Conservation (phyloP, 1,284 basidiomycete genomes). For the Flammula alnicola region DNA sequence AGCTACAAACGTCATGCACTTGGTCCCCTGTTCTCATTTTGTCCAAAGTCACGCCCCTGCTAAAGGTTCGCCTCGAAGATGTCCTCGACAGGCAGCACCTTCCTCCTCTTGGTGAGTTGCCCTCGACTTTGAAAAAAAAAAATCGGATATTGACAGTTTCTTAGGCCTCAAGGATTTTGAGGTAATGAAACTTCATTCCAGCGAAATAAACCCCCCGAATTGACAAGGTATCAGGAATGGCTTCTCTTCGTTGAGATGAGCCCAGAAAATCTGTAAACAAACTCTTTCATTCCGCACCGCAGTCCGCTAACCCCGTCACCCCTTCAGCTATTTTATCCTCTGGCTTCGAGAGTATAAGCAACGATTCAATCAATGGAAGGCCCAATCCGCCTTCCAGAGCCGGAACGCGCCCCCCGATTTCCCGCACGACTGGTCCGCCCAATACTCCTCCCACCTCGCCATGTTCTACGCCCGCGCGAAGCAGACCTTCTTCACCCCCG, state of each 20-base stretch:
- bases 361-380: slow-evolving; percentile 64
- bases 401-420: slow-evolving; percentile 35
- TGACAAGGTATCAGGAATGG: slow-evolving; percentile 56
- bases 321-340: slow-evolving; percentile 67
- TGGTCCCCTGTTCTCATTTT: not conserved
- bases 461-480: slow-evolving; percentile 78
- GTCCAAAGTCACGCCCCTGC: slow-evolving; percentile 56
- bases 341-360: slow-evolving; percentile 71
- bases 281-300: slow-evolving; percentile 1
- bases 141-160: not conserved
- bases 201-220: not conserved
- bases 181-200: slow-evolving; percentile 28
- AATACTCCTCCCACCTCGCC: slow-evolving; percentile 58
- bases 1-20: slow-evolving; percentile 6
- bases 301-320: slow-evolving; percentile 10
- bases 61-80: slow-evolving; percentile 68
- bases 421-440: slow-evolving; percentile 40
- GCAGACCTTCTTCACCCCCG: slow-evolving; percentile 75
- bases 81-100: slow-evolving; percentile 72
- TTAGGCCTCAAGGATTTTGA: slow-evolving; percentile 76
- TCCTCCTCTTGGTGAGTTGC: slow-evolving; percentile 60
- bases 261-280: slow-evolving; percentile 68
- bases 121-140: not conserved
- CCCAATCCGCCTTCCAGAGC: slow-evolving; percentile 43
- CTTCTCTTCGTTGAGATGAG: slow-evolving; percentile 72